Percentiles rank a stretch among this genome's conserved stretches.
Evolutionary conservation across 208 protist species (phyloP).

Genomic region (Jaenimonas drosophilae): DNA sequence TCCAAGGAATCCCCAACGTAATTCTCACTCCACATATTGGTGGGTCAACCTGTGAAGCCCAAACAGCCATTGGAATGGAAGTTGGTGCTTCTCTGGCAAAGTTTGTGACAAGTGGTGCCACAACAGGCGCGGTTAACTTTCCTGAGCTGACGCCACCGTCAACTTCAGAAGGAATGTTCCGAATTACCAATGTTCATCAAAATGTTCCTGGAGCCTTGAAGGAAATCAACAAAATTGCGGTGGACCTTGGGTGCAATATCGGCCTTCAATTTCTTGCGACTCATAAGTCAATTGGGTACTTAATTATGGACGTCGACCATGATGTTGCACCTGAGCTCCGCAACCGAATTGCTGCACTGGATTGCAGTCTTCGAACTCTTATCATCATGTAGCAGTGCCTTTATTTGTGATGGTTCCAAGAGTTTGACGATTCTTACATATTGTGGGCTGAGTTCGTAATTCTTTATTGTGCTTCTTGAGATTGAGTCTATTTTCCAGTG

Average conservation of each 20-base stretch:
- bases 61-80: slow-evolving; percentile 86
- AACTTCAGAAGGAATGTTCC: slow-evolving; percentile 18
- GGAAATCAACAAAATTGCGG: slow-evolving; percentile 80
- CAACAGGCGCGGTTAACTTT: slow-evolving; percentile 89
- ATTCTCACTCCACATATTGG: slow-evolving; percentile 93
- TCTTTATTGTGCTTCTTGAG: too few species aligned
- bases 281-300: slow-evolving; percentile 62
- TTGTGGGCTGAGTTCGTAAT: too few species aligned
- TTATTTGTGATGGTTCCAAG: too few species aligned
- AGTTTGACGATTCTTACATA: too few species aligned
- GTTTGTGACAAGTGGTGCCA: slow-evolving; percentile 78
- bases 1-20: slow-evolving; percentile 88
- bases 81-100: slow-evolving; percentile 75
- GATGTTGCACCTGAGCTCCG: slow-evolving; percentile 36
- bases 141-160: slow-evolving; percentile 66
- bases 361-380: slow-evolving; percentile 40
- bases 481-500: too few species aligned
- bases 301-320: slow-evolving; percentile 63
- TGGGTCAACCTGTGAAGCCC: slow-evolving; percentile 89
- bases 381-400: slow-evolving; percentile 24
- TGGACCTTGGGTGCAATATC: slow-evolving; percentile 80
- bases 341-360: slow-evolving; percentile 27
- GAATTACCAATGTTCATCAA: slow-evolving; percentile 87
- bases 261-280: slow-evolving; percentile 70
- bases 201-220: slow-evolving; percentile 90